A percentile compares a stretch with the other conserved stretches of the same genome.
These are phyloP conservation scores for Parachaetomium inaequale DNA, from an alignment of 495 filamentous ascomycete genomes.

Conservation along the genomic window DNA sequence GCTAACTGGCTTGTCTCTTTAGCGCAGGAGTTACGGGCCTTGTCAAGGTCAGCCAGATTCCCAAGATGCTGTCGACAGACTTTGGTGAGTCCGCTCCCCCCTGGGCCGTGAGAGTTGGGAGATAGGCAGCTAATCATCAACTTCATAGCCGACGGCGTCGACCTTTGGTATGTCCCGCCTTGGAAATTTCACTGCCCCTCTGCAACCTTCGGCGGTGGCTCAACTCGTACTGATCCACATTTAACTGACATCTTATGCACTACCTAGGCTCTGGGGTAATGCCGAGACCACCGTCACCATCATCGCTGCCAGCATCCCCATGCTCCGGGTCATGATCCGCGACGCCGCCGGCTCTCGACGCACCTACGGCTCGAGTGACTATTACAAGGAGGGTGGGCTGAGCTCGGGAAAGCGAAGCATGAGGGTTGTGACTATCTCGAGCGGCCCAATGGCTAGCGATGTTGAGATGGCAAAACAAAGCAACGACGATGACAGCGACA, in stretches of 20 bases:
- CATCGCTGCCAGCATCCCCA: conserved; percentile 6
- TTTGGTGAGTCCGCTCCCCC: background rate
- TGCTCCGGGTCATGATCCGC: conserved; percentile 2
- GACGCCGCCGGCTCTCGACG: background rate
- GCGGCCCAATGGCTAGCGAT: background rate
- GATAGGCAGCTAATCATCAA: background rate
- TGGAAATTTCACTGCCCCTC: background rate
- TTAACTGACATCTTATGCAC: background rate
- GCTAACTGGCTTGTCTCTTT: background rate
- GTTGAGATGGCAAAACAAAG: background rate
- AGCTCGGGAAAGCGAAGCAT: conserved; percentile 3
- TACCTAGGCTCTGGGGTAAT: background rate
- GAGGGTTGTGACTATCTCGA: conserved; percentile 4
- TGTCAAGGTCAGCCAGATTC: conserved; percentile 17
- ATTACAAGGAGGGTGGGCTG: background rate
- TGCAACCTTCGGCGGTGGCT: background rate
- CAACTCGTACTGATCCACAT: no score
- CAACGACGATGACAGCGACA: conserved; percentile 6
- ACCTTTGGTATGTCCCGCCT: background rate
- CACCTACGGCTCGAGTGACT: background rate
- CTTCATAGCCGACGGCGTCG: background rate
- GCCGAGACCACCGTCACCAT: background rate
- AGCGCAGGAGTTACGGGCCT: conserved; percentile 27
- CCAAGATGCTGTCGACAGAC: conserved; percentile 11
- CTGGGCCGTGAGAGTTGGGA: background rate